Conservation (phyloP, 352 stramenopile species). For the Plasmopara muralis region DNA sequence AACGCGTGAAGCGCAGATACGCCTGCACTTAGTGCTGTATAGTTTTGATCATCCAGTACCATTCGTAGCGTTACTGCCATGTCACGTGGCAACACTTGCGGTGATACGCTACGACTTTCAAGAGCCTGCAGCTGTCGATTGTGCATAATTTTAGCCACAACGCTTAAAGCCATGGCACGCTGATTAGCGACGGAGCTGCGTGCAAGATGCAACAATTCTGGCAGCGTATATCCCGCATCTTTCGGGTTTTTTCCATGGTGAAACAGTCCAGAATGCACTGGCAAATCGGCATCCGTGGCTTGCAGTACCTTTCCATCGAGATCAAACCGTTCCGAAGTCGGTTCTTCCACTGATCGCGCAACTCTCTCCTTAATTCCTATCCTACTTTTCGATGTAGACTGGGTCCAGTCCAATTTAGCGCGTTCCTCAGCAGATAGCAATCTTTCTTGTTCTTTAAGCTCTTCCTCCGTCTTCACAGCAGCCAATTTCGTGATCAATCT, state of each 20-base stretch:
- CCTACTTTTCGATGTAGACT: constrained; percentile 12
- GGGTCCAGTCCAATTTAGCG: constrained; percentile 75
- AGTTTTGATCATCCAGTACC: constrained; percentile 59
- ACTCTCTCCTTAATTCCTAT: constrained; percentile 14
- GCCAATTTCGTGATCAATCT: constrained; percentile 35
- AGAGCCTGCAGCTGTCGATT: constrained; percentile 28
- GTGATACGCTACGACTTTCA: constrained; percentile 9
- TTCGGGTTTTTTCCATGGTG: constrained; percentile 75
- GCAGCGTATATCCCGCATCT: constrained; percentile 61
- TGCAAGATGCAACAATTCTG: constrained; percentile 64
- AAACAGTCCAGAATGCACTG: constrained; percentile 62
- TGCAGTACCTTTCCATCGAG: constrained; percentile 42
- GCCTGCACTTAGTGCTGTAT: constrained; percentile 40
- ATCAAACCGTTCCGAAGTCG: constrained; percentile 63
- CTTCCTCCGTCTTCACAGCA: constrained; percentile 55
- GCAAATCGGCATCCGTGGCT: constrained; percentile 15
- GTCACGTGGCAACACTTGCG: constrained; percentile 36
- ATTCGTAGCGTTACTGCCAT: constrained; percentile 47
- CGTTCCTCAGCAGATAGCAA: constrained; percentile 57
- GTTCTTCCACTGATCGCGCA: constrained; percentile 8
- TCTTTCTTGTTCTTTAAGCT: constrained; percentile 39
- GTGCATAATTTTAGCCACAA: constrained; percentile 56
- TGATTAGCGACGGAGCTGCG: constrained; percentile 69
- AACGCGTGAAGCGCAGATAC: constrained; percentile 50
- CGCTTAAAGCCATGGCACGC: constrained; percentile 51